These are phyloP conservation scores for Eudorina sp. DNA, from an alignment of 139 green algal species.

Conservation along the genomic window DNA sequence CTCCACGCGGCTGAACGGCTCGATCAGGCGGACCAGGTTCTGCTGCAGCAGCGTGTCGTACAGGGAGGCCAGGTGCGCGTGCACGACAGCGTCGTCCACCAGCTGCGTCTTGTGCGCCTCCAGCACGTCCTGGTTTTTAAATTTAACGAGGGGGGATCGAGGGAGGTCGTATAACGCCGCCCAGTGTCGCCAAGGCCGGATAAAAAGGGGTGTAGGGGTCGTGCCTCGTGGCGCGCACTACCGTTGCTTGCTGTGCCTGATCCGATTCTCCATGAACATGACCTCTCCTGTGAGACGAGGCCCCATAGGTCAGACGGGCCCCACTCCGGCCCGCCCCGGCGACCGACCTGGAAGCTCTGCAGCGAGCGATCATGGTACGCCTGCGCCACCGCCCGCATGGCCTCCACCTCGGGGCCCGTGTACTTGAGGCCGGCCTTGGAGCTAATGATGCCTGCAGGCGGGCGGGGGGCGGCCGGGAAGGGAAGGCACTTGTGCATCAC, in stretches of 20 bases:
- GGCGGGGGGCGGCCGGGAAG: background rate
- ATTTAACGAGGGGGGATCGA: no score
- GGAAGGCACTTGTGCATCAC: background rate
- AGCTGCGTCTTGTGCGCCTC: conserved; percentile 84
- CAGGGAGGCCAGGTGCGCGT: conserved; percentile 86
- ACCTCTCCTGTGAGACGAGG: no score
- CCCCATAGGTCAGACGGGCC: no score
- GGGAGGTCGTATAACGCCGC: no score
- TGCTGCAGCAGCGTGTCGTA: conserved; percentile 80
- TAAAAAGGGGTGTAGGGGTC: no score
- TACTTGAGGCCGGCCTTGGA: conserved; percentile 96
- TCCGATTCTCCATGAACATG: no score
- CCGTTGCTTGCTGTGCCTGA: no score
- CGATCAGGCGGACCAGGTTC: conserved; percentile 90
- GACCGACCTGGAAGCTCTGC: conserved; percentile 79
- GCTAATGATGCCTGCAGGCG: conserved; percentile 81
- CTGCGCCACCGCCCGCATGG: conserved; percentile 91
- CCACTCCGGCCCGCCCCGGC: no score
- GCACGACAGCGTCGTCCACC: conserved; percentile 89
- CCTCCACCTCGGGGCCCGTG: conserved; percentile 89
- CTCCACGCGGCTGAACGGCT: conserved; percentile 96
- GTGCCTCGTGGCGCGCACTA: no score
- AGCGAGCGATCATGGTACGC: conserved; percentile 92
- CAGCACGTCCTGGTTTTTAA: conserved; percentile 79
- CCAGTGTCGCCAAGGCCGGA: no score